These are phyloP conservation scores for Elymus sibiricus DNA, from an alignment of 176 grass and related monocot genomes.

Conservation along the genomic window DNA sequence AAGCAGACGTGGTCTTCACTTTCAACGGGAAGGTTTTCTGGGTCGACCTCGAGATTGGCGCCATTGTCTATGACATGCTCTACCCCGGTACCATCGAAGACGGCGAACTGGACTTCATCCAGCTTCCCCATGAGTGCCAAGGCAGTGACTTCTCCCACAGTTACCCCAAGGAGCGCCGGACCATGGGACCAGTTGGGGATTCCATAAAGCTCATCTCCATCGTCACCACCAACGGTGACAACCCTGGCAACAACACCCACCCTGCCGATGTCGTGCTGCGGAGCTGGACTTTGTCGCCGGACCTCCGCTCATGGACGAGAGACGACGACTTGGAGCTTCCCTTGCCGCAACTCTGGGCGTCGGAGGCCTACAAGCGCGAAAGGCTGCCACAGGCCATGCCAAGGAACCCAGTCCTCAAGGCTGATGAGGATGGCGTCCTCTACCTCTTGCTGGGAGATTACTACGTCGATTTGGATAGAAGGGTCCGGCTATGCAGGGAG, in stretches of 20 bases:
- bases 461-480: not conserved
- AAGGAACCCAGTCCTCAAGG: not conserved
- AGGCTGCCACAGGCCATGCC: not conserved
- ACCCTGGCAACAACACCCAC: not conserved
- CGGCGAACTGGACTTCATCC: not conserved
- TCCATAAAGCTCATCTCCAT: not conserved
- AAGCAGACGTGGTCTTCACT: not conserved
- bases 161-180: not conserved
- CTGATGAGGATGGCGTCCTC: not conserved
- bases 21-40: not conserved
- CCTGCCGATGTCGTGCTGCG: not conserved
- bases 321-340: not conserved
- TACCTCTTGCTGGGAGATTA: slow-evolving; percentile 8
- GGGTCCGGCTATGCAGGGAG: not conserved
- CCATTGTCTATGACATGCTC: not conserved
- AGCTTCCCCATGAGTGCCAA: not conserved
- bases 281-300: not conserved
- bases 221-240: not conserved
- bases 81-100: not conserved
- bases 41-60: not conserved
- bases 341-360: not conserved
- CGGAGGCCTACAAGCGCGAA: not conserved
- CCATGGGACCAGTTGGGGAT: not conserved
- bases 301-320: not conserved
- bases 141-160: not conserved